Percentiles rank a stretch among this genome's conserved stretches.
Conservation (phyloP, 1,284 basidiomycete species). For the Fomitopsis betulina region DNA sequence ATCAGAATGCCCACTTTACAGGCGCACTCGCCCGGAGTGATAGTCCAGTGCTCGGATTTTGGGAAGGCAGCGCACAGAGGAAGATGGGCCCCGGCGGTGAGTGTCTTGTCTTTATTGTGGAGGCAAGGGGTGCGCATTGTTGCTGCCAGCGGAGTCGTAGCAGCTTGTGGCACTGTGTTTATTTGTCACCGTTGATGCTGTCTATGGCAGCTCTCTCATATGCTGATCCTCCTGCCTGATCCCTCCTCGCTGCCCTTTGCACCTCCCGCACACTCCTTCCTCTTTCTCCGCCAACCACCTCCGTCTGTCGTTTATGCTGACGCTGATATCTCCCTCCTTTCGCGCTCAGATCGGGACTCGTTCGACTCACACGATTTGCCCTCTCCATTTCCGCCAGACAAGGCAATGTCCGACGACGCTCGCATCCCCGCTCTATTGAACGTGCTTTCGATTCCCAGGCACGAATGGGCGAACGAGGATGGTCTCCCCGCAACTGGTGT, state of each 20-base stretch:
- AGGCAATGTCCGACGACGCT: conserved; percentile 23
- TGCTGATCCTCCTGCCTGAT: conserved; percentile 9
- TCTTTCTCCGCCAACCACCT: conserved; percentile 7
- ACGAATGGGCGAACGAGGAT: conserved; percentile 25
- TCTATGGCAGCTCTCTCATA: not conserved
- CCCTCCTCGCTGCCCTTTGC: not conserved
- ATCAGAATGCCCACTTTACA: not conserved
- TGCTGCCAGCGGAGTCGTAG: not conserved
- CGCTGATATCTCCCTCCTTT: conserved; percentile 14
- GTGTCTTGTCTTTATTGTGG: not conserved
- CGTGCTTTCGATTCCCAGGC: conserved; percentile 13
- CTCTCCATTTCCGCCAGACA: conserved; percentile 23
- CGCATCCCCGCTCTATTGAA: conserved; percentile 23
- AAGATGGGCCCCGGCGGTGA: conserved; percentile 5
- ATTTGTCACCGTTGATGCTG: conserved; percentile 7
- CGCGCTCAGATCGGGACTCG: conserved; percentile 22
- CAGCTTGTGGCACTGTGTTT: conserved; percentile 4
- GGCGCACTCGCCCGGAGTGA: conserved; percentile 3
- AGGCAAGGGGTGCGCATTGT: not conserved
- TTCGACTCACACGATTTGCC: conserved; percentile 26
- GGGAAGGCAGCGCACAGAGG: not conserved
- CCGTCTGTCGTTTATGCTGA: conserved; percentile 17
- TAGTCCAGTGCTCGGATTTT: conserved; percentile 8
- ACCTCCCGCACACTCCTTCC: not conserved
- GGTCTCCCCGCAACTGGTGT: conserved; percentile 22